Evolutionary conservation across 805 yeast species (phyloP), one percentile per base, ranked within the genome.

Genomic region (Blastobotrys americana): DNA sequence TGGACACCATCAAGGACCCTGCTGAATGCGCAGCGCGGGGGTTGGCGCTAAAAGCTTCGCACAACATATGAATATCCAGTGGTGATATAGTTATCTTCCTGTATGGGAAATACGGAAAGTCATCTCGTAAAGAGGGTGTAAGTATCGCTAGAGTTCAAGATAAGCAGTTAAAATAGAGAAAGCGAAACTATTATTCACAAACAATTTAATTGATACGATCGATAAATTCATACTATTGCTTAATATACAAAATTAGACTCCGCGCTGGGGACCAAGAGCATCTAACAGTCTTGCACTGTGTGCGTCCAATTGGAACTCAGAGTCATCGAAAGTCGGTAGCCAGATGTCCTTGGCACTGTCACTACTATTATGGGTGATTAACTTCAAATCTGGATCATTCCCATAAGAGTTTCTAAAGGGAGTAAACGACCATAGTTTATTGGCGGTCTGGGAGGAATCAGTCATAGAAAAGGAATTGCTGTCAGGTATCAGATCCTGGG

Each of bases 11-110:
- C 18, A 39, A 27, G 10, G 44, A 51, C 28, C 51, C 52, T 3
- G 52, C 55, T 3, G 25, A 10, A 5, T 18, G 28, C 28, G 52
- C 52, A n/a, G 37, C 45, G 9, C 28, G 21, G 22, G 44, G 39
- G 27, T n/a, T 28, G 17, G 41, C 41, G 3, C 37, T 34, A 4
- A 34, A 16, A 34, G 13, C 31, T 8, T 25, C 31, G 31, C n/a
- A n/a, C n/a, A n/a, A n/a, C n/a, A n/a, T n/a, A n/a, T n/a, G n/a
- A n/a, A n/a, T n/a, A n/a, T n/a, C n/a, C n/a, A n/a, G n/a, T n/a
- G n/a, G n/a, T n/a, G n/a, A n/a, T n/a, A n/a, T n/a, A n/a, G n/a
- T n/a, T n/a, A n/a, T n/a, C n/a, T n/a, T n/a, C n/a, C n/a, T n/a
- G n/a, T n/a, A n/a, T n/a, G n/a, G n/a, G n/a, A n/a, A n/a, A n/a